Conservation (phyloP, 352 stramenopile genomes). For the Achlya hypogyna region DNA sequence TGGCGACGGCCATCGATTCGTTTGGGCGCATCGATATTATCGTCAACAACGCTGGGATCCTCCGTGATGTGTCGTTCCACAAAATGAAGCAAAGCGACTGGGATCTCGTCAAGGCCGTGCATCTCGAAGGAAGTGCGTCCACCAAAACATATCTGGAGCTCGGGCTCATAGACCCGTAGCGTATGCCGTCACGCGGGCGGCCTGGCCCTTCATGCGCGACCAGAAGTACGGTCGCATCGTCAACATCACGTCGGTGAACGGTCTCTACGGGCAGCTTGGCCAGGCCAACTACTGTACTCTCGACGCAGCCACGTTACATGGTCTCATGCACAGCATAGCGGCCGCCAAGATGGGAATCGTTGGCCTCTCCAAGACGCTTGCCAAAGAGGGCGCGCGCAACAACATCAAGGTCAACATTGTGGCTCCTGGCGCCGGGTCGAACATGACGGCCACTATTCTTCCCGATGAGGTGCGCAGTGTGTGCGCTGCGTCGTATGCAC, state of each 20-base stretch:
- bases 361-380: slow-evolving; percentile 87
- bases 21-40: slow-evolving; percentile 76
- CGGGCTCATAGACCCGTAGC: slow-evolving; percentile 22
- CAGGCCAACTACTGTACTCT: slow-evolving; percentile 79
- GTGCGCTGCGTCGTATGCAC: neutral
- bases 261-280: slow-evolving; percentile 86
- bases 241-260: slow-evolving; percentile 78
- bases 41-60: slow-evolving; percentile 92
- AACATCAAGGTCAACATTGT: slow-evolving; percentile 89
- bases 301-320: neutral
- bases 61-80: slow-evolving; percentile 84
- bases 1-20: slow-evolving; percentile 54
- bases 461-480: slow-evolving; percentile 44
- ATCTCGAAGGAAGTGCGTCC: slow-evolving; percentile 66
- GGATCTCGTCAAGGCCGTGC: slow-evolving; percentile 74
- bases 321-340: slow-evolving; percentile 21
- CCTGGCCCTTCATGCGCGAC: slow-evolving; percentile 82
- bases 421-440: slow-evolving; percentile 69
- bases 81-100: slow-evolving; percentile 87
- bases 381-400: slow-evolving; percentile 62
- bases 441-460: slow-evolving; percentile 84
- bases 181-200: slow-evolving; percentile 74
- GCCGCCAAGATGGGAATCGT: slow-evolving; percentile 88
- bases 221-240: slow-evolving; percentile 86
- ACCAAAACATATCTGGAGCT: neutral